Base-by-base conservation (phyloP, 441 rosid genomes). In the Adansonia grandidieri region DNA sequence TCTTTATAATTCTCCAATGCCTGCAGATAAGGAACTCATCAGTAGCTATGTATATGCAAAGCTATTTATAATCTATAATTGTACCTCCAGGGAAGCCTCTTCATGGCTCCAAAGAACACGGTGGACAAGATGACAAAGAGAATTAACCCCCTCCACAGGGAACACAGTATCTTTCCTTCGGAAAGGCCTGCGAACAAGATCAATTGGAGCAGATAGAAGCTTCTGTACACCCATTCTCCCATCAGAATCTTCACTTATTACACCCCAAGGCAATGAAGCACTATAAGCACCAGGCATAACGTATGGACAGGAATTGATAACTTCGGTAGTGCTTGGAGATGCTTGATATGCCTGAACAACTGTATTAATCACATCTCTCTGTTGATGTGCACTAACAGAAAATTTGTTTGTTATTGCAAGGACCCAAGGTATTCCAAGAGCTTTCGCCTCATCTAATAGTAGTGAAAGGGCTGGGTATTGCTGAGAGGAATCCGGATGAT, bases 321-420 rank as follows among this genome's bases (percentile, higher is more conserved):
- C 87, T 78, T 85, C 93, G 1, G 94, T 85, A 45, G 86, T 80
- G 86, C 83, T 87, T 58, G 88, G 91, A 44, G 92, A 86, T 28
- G 95, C 92, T 86, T 89, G 95, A 79, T 96, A 94, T 45, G 93
- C 92, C 77, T 91, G 91, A 73, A 96, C 78, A 77, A 91, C 93
- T 78, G 96, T 88, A 84, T 91, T 91, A 17, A 92, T 90, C 28
- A 91, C 90, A 66, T 88, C 85, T 70, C 86, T 90, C 84, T 92
- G 99, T 87, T 92, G 98, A 88, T 96, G 98, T 1, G 97, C 99
- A 81, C 98, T 96, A 64, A 96, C 99, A 77, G 99, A 96, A 85
- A 96, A 96, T 81, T 92, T 96, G 84, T 96, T 96, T 73, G 99
- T 96, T 82, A 96, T 85, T 76, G 98, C 97, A 54, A 96, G 94